These are phyloP conservation scores for Trichoderma erinaceum DNA, from an alignment of 495 filamentous ascomycete species.

Conservation along the genomic window DNA sequence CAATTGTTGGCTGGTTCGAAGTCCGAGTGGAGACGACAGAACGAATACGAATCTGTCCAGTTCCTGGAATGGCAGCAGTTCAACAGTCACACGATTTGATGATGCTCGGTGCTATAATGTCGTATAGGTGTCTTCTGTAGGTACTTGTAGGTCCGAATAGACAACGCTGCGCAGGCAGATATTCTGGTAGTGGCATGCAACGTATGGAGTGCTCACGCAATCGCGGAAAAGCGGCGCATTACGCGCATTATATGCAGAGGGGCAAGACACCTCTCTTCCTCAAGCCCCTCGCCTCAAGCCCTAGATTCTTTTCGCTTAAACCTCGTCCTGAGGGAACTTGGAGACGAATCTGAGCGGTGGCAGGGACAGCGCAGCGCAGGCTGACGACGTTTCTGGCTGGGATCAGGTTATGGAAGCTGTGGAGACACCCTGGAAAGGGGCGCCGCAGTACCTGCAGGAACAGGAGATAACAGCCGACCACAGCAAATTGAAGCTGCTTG, in stretches of 20 bases:
- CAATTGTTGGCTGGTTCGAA: too few species aligned
- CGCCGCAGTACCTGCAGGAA: conserved; percentile 12
- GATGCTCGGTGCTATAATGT: too few species aligned
- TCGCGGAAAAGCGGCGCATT: conserved; percentile 2
- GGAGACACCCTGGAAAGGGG: conserved; percentile 11
- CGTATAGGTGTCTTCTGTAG: neutral
- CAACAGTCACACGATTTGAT: too few species aligned
- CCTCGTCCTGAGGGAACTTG: conserved; percentile 3
- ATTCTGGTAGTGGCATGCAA: neutral
- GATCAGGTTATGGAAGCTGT: conserved; percentile 7
- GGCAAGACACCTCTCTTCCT: neutral
- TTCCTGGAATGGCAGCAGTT: too few species aligned
- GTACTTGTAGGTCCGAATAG: neutral
- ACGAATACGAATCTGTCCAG: neutral
- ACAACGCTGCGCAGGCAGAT: neutral
- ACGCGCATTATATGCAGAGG: conserved; percentile 9
- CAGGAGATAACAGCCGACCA: conserved; percentile 1
- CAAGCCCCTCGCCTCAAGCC: neutral
- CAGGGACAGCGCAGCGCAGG: neutral
- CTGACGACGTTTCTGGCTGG: conserved; percentile 5
- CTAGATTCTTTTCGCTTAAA: conserved; percentile 6
- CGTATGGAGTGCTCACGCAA: conserved; percentile 11
- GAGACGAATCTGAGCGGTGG: neutral
- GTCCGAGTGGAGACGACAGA: neutral
- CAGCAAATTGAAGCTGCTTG: conserved; percentile 7